These are phyloP conservation scores for Kickxella alabastrina DNA, from an alignment of 192 early-diverging fungal genomes.

Conservation along the genomic window DNA sequence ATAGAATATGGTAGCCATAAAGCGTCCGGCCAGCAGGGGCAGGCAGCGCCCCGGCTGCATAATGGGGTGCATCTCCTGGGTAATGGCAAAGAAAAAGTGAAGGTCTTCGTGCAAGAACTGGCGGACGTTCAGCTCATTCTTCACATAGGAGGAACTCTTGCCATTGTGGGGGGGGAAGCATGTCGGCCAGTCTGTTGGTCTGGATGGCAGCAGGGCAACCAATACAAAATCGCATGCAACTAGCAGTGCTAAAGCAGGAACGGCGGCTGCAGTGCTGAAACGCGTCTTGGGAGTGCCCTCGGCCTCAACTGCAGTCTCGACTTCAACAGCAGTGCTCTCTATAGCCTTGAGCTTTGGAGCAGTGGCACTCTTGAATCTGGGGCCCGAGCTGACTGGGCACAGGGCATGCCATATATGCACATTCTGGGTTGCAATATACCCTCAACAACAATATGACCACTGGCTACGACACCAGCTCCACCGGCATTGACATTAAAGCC, in stretches of 20 bases:
- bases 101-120: constrained; percentile 92
- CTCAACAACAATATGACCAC: too few relatives aligned
- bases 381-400: constrained; percentile 44
- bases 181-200: constrained; percentile 29
- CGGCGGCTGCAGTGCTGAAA: not conserved
- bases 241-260: not conserved
- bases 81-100: constrained; percentile 91
- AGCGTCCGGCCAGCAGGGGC: constrained; percentile 82
- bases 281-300: not conserved
- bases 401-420: constrained; percentile 32
- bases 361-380: constrained; percentile 13
- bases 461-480: too few relatives aligned
- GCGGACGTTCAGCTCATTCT: constrained; percentile 86
- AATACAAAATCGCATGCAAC: constrained; percentile 6
- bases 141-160: constrained; percentile 78
- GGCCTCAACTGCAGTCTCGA: not conserved
- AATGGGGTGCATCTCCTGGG: constrained; percentile 92
- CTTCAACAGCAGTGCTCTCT: constrained; percentile 2
- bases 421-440: too few relatives aligned
- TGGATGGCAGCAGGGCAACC: constrained; percentile 14
- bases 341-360: constrained; percentile 6
- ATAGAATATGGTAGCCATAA: constrained; percentile 93
- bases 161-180: constrained; percentile 40
- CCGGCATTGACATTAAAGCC: too few relatives aligned
- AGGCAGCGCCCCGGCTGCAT: constrained; percentile 87